phyloP scores from a whole-genome alignment of 1,139 yeast genomes.

The Suhomyces yuchorum region DNA sequence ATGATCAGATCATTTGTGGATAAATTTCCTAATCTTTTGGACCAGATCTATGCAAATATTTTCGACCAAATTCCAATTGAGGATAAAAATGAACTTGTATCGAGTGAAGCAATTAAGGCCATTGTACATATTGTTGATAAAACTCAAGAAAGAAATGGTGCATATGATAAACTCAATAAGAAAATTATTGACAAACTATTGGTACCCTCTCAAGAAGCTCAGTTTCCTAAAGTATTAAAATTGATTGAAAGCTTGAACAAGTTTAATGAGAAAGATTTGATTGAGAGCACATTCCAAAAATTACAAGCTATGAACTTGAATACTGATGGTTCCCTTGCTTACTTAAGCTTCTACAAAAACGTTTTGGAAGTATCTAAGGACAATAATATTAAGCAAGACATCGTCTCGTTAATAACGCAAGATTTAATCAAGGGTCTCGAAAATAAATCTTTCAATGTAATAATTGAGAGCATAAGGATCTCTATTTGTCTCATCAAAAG shows the following conservation, averaged over 20 bases:
- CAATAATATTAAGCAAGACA: slow-evolving; percentile 5
- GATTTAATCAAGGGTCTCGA: slow-evolving; percentile 47
- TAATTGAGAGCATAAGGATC: slow-evolving; percentile 52
- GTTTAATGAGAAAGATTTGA: slow-evolving; percentile 15
- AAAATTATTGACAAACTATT: slow-evolving; percentile 24
- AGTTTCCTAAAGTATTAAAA: slow-evolving; percentile 28
- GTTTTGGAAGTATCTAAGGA: slow-evolving; percentile 23
- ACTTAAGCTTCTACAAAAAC: slow-evolving; percentile 30
- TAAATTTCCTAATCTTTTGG: slow-evolving; percentile 29
- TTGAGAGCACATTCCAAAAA: slow-evolving; percentile 16
- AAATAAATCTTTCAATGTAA: slow-evolving; percentile 43
- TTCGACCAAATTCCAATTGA: slow-evolving; percentile 24
- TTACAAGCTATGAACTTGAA: slow-evolving; percentile 22
- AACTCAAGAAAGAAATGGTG: slow-evolving; percentile 15
- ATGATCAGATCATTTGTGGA: slow-evolving; percentile 45
- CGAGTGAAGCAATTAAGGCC: slow-evolving; percentile 38
- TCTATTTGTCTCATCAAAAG: slow-evolving; percentile 36
- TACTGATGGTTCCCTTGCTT: slow-evolving; percentile 29
- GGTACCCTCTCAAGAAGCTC: slow-evolving; percentile 22
- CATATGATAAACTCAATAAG: slow-evolving; percentile 22
- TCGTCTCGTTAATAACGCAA: slow-evolving; percentile 36
- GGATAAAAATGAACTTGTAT: slow-evolving; percentile 46
- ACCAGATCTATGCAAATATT: slow-evolving; percentile 12
- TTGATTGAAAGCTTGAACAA: slow-evolving; percentile 33
- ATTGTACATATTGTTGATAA: slow-evolving; percentile 31